phyloP scores from a whole-genome alignment of 768 basidiomycete genomes.

The Tricholoma matsutake region DNA sequence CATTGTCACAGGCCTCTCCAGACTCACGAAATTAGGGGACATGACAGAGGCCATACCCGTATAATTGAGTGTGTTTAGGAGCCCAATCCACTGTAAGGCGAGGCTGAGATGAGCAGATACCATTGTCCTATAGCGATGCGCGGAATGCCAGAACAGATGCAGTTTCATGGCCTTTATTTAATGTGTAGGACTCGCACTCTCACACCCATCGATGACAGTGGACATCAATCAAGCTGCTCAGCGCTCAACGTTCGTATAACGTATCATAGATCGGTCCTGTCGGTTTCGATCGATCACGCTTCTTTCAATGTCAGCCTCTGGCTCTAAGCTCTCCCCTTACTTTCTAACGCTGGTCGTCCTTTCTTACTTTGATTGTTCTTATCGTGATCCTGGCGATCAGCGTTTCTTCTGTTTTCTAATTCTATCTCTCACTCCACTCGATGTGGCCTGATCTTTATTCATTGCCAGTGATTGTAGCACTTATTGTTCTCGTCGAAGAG shows the following conservation, averaged over 20 bases:
- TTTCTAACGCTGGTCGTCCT: slow-evolving; percentile 17
- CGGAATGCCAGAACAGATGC: background rate
- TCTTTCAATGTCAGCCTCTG: slow-evolving; percentile 19
- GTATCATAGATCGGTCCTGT: too few species aligned
- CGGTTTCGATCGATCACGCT: too few species aligned
- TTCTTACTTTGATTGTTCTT: background rate
- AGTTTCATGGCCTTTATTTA: background rate
- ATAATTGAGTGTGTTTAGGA: background rate
- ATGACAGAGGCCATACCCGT: background rate
- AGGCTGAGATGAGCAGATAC: background rate
- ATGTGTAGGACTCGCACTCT: background rate
- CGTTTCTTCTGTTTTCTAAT: background rate
- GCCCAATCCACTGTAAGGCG: background rate
- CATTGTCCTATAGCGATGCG: background rate
- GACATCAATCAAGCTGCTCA: too few species aligned
- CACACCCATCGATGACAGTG: too few species aligned
- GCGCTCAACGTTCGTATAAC: too few species aligned
- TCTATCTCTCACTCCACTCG: background rate
- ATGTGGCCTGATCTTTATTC: background rate
- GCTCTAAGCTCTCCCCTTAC: slow-evolving; percentile 10
- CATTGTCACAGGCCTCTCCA: background rate
- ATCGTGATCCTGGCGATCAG: slow-evolving; percentile 6
- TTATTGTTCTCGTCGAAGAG: background rate
- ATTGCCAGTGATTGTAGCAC: background rate
- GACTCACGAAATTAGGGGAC: background rate